Evolutionary conservation across 345 rosid species (phyloP), one percentile per base, ranked within the genome.

Genomic region (Linum tenue): DNA sequence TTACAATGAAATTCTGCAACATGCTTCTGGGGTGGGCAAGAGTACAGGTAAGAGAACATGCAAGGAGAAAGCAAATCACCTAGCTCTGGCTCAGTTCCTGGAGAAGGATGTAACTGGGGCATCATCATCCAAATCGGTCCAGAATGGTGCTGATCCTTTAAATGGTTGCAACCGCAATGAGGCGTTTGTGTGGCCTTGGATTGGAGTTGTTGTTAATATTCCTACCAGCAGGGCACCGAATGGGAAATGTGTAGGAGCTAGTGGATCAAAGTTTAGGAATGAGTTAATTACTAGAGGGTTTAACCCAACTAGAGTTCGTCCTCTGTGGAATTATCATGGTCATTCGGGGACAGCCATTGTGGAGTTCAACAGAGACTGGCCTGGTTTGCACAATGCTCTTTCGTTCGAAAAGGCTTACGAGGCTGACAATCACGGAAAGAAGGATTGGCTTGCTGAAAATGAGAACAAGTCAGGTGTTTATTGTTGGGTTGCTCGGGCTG

Each of bases 401-500:
- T 80, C 89, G 60, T 94, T 94, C 59, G 96, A 90, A 70, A 87
- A 83, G 80, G 91, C 95, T 67, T 88, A 80, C 68, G 86, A 88
- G 78, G 89, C 81, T 63, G 92, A 94, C 64, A 88, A 69, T 66
- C 95, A 83, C 74, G 92, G 99, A 55, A 85, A 78, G 78, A 84
- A 66, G 68, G 86, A 88, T 57, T 94, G 96, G 95, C 55, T 66
- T 60, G 75, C 78, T 55, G 68, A 60, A 31, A 70, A 71, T 66
- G 76, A 37, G 56, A 60, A 44, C 66, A 86, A 88, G 73, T 67
- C 72, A 7, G 88, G 90, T 39, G 82, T 87, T 61, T 90, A 90
- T 72, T 95, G 87, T 48, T 94, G 99, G 97, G 92, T 94, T 72
- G 98, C 97, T 10, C 90, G 89, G 56, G 77, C 91, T 58, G 92